Base-by-base conservation (phyloP, 2,329 filamentous ascomycete genomes). In the Arthrobotrys sinensis region DNA sequence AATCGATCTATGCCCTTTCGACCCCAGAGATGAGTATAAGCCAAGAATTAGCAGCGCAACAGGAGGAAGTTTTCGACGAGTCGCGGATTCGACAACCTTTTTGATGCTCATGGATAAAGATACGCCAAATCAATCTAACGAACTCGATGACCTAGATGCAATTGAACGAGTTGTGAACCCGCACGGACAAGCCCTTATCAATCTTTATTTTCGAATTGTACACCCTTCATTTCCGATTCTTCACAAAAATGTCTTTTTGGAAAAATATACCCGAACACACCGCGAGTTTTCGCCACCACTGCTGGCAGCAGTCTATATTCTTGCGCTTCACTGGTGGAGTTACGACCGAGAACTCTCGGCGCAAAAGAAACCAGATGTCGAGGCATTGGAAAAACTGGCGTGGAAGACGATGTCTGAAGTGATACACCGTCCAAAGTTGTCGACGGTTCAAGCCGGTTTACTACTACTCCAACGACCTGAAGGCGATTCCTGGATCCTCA, bases 401-500 rank as follows among this genome's bases (percentile, higher is more conserved):
- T 89, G 91, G 81, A 89, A 89, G 71, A 90, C 92, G 14, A 86
- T 97, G 67, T 89, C 90, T 7, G 90, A 93, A 80, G 92, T 93
- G 63, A 91, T 96, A 87, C 91, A 91, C 82, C 88, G 92, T 75
- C 93, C 94, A 0, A 96, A 96, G 83, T 87, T 95, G 34, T 93
- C 91, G 4, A 93, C 92, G 1, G 88, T 95, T 2, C 92, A 95
- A 83, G 92, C 92, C 16, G 92, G 92, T 0, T 85, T 95, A 36
- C 85, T 95, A 12, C 85, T 95, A 12, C 89, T 93, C 11, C 92
- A 95, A 82, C 88, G 91, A 34, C 91, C 91, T 5, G 91, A 93
- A 81, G 90, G 91, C 10, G 91, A 93, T 81, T 91, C 94, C 65
- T 95, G 94, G 90, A 92, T 92, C 0, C 87, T 95, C 73, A 97